These are phyloP conservation scores for Tylopilus sp. DNA, from an alignment of 1,284 basidiomycete species.

Conservation along the genomic window DNA sequence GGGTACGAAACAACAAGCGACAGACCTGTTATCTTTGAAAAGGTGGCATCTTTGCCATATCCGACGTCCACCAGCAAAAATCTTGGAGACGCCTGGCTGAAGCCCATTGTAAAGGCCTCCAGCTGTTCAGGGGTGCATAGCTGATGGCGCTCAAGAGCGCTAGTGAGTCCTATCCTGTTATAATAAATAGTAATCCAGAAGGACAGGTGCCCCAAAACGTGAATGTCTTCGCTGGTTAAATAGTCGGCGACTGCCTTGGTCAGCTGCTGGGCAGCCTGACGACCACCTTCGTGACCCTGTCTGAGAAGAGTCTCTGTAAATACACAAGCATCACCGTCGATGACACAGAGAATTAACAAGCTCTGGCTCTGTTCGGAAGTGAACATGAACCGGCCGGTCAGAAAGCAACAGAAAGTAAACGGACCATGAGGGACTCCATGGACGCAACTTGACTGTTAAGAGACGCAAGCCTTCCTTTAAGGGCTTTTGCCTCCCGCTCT, in stretches of 20 bases:
- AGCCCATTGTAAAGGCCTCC: slow-evolving; percentile 63
- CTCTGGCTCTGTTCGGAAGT: slow-evolving; percentile 46
- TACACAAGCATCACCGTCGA: slow-evolving; percentile 68
- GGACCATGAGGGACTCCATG: slow-evolving; percentile 53
- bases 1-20: neutral
- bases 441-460: slow-evolving; percentile 58
- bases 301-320: slow-evolving; percentile 56
- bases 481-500: slow-evolving; percentile 56
- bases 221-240: slow-evolving; percentile 55
- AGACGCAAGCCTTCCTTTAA: slow-evolving; percentile 59
- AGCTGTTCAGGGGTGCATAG: slow-evolving; percentile 62
- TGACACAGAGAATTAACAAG: slow-evolving; percentile 65
- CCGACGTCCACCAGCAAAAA: slow-evolving; percentile 73
- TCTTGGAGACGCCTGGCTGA: slow-evolving; percentile 66
- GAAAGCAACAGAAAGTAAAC: slow-evolving; percentile 14
- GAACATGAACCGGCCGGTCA: slow-evolving; percentile 9
- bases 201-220: slow-evolving; percentile 55
- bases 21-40: slow-evolving; percentile 72
- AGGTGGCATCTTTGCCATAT: slow-evolving; percentile 56
- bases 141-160: slow-evolving; percentile 46
- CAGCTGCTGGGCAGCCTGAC: slow-evolving; percentile 60
- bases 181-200: slow-evolving; percentile 72
- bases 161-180: slow-evolving; percentile 54
- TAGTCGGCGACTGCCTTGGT: slow-evolving; percentile 63
- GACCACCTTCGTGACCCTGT: slow-evolving; percentile 66